Evolutionary conservation across 352 stramenopile species (phyloP).

Genomic region (Blastocystis hominis): DNA sequence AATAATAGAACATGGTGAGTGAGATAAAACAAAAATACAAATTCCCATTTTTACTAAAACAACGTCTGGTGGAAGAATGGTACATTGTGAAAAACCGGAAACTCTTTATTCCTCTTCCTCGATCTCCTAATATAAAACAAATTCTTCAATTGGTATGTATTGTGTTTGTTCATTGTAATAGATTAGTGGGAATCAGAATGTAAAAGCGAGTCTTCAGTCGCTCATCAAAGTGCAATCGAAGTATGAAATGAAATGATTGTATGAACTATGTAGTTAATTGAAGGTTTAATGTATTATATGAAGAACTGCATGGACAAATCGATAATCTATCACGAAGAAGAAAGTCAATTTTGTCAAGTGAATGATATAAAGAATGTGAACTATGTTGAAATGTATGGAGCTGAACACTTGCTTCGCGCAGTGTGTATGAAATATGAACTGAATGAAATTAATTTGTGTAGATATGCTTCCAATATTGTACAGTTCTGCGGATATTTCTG

Average conservation of each 20-base stretch:
- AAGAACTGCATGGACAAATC: not conserved
- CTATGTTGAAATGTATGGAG: not conserved
- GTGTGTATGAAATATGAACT: not conserved
- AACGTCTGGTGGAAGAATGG: not conserved
- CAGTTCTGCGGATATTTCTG: not conserved
- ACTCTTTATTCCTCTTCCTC: not conserved
- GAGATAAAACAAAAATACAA: not conserved
- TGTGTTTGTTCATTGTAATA: too few relatives aligned
- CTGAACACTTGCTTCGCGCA: not conserved
- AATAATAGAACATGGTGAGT: not conserved
- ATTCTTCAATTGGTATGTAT: not conserved
- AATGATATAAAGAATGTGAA: not conserved
- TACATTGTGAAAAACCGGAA: not conserved
- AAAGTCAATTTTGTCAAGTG: not conserved
- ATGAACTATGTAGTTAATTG: not conserved
- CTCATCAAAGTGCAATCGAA: not conserved
- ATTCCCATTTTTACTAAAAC: not conserved
- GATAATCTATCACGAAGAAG: not conserved
- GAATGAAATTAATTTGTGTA: not conserved
- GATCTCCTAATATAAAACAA: not conserved
- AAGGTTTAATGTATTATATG: slow-evolving; percentile 1
- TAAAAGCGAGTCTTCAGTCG: not conserved
- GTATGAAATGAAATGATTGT: not conserved
- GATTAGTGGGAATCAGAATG: too few relatives aligned
- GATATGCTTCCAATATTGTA: not conserved